phyloP scores from a whole-genome alignment of 768 basidiomycete genomes.

The Leccinum boreale region DNA sequence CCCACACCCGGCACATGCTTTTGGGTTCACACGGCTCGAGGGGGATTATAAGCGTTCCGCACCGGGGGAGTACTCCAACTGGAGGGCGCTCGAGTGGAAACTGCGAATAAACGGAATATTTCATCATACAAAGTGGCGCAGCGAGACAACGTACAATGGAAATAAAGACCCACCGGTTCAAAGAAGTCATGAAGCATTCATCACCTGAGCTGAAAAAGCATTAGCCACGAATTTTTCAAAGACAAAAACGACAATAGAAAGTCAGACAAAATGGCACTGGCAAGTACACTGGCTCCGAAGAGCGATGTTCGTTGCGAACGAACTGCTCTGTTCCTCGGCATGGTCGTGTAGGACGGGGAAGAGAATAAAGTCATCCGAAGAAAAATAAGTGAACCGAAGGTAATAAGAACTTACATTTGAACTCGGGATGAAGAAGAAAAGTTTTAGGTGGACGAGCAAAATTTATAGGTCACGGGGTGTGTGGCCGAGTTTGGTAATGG shows the following conservation, averaged over 20 bases:
- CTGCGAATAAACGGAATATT: slow-evolving; percentile 77
- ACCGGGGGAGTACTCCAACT: slow-evolving; percentile 68
- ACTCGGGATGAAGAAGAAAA: neutral
- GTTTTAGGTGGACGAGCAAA: neutral
- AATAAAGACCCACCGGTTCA: slow-evolving; percentile 24
- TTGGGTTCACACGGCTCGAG: slow-evolving; percentile 68
- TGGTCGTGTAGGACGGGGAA: slow-evolving; percentile 91
- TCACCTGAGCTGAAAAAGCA: slow-evolving; percentile 5
- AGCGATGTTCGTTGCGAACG: slow-evolving; percentile 74
- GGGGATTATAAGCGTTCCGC: slow-evolving; percentile 70
- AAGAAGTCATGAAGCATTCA: too few species aligned
- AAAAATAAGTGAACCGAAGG: neutral
- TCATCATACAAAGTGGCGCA: slow-evolving; percentile 45
- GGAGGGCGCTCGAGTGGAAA: slow-evolving; percentile 79
- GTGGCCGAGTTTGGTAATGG: slow-evolving; percentile 29
- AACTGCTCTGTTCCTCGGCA: slow-evolving; percentile 79
- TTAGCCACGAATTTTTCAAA: slow-evolving; percentile 12
- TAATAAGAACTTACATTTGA: slow-evolving; percentile 12
- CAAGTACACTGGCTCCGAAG: slow-evolving; percentile 72
- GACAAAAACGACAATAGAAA: slow-evolving; percentile 1
- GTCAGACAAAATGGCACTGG: slow-evolving; percentile 88
- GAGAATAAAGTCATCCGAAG: slow-evolving; percentile 75
- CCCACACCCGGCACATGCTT: slow-evolving; percentile 59
- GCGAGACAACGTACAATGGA: slow-evolving; percentile 3
- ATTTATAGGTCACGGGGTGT: slow-evolving; percentile 28